Conservation (phyloP, 352 stramenopile genomes). For the Pythium monospermum region DNA sequence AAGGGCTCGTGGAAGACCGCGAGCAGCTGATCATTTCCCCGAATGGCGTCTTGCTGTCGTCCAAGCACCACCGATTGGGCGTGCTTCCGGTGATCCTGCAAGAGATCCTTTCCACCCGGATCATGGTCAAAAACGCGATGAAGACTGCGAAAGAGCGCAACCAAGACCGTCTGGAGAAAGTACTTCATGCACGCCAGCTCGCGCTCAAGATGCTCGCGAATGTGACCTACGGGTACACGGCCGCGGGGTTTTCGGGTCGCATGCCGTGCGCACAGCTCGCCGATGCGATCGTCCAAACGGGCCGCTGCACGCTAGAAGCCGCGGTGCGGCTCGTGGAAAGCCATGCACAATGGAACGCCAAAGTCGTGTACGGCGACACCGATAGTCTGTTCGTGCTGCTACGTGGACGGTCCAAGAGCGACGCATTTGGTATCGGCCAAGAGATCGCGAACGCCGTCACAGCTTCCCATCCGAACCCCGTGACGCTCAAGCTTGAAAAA, state of each 20-base stretch:
- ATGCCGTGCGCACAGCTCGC: conserved; percentile 96
- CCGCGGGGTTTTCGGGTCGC: conserved; percentile 96
- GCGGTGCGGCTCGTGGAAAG: conserved; percentile 91
- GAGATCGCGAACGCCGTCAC: conserved; percentile 89
- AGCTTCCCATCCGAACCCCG: conserved; percentile 75
- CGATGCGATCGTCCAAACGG: conserved; percentile 96
- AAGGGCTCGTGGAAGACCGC: conserved; percentile 42
- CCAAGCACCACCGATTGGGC: conserved; percentile 90
- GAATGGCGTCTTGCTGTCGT: conserved; percentile 95
- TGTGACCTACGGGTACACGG: conserved; percentile 99
- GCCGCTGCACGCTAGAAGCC: conserved; percentile 90
- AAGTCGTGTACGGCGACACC: conserved; percentile 97
- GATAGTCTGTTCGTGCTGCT: conserved; percentile 99
- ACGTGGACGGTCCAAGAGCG: conserved; percentile 86
- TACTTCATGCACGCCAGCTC: conserved; percentile 81
- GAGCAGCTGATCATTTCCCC: conserved; percentile 72
- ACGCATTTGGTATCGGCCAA: conserved; percentile 94
- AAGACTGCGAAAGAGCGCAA: conserved; percentile 85
- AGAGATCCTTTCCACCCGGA: conserved; percentile 93
- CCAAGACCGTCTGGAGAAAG: conserved; percentile 53
- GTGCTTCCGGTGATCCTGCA: conserved; percentile 96
- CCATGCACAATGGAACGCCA: conserved; percentile 77
- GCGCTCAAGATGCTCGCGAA: conserved; percentile 99
- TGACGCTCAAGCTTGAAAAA: conserved; percentile 86
- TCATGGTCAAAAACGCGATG: conserved; percentile 98